phyloP scores from a whole-genome alignment of 73 alveolate species.

The Durusdinium trenchii region DNA sequence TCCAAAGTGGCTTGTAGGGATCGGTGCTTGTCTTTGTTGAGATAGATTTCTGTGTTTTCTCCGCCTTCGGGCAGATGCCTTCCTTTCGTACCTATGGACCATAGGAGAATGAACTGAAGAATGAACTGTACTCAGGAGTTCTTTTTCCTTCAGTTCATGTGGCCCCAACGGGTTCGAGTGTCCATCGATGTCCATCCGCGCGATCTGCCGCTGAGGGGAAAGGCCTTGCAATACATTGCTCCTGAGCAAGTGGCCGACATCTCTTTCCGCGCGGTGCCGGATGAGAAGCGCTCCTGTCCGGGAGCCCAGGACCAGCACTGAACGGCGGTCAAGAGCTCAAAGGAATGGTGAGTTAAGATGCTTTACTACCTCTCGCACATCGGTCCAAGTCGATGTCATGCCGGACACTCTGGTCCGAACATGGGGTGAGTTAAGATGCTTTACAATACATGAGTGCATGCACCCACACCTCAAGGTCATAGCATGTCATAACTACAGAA shows the following conservation, averaged over 20 bases:
- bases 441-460: too few species aligned
- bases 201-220: neutral
- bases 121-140: neutral
- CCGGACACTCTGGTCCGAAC: too few species aligned
- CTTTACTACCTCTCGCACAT: too few species aligned
- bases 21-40: neutral
- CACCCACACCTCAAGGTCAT: too few species aligned
- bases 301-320: slow-evolving; percentile 40
- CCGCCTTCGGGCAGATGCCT: neutral
- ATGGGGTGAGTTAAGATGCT: too few species aligned
- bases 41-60: neutral
- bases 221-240: slow-evolving; percentile 22
- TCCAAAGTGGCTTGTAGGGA: too few species aligned
- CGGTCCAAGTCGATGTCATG: too few species aligned
- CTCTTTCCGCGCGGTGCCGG: neutral
- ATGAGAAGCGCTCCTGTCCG: slow-evolving; percentile 17
- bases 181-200: neutral
- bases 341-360: too few species aligned
- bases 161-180: neutral
- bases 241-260: slow-evolving; percentile 24
- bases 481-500: too few species aligned
- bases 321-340: too few species aligned
- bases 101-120: neutral
- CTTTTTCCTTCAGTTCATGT: too few species aligned
- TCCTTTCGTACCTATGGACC: neutral